Conservation (phyloP, 306 rosid genomes). For the Lotus japonicus region DNA sequence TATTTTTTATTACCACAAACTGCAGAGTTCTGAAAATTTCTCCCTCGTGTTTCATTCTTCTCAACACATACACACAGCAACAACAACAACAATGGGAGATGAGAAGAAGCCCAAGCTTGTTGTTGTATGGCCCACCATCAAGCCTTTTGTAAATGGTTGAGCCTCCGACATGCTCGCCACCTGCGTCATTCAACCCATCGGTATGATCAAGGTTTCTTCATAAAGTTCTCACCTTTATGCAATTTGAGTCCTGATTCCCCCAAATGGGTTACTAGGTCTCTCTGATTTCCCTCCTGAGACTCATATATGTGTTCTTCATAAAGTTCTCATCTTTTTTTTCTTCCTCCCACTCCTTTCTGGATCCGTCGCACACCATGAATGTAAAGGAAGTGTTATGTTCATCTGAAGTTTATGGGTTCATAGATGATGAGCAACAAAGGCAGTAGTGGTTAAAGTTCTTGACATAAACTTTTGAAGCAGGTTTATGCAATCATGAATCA, state of each 20-base stretch:
- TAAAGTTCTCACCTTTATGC: neutral
- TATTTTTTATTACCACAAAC: too few relatives aligned
- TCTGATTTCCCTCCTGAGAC: neutral
- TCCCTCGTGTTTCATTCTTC: slow-evolving; percentile 13
- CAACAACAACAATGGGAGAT: slow-evolving; percentile 59
- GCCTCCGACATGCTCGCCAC: slow-evolving; percentile 97
- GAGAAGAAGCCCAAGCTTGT: slow-evolving; percentile 66
- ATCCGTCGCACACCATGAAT: too few relatives aligned
- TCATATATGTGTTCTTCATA: slow-evolving; percentile 46
- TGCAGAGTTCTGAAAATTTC: too few relatives aligned
- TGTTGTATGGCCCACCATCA: slow-evolving; percentile 76
- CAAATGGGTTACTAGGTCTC: neutral
- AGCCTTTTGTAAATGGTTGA: slow-evolving; percentile 96
- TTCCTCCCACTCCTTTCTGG: too few relatives aligned
- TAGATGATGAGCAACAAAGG: too few relatives aligned
- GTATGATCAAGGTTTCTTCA: slow-evolving; percentile 92
- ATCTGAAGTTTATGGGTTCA: too few relatives aligned
- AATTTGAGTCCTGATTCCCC: neutral
- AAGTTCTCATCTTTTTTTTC: too few relatives aligned
- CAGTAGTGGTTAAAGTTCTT: too few relatives aligned
- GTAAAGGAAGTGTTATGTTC: too few relatives aligned
- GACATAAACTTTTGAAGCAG: too few relatives aligned
- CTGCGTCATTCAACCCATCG: slow-evolving; percentile 92
- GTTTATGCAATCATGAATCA: too few relatives aligned
- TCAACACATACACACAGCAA: neutral